A percentile compares a stretch with the other conserved stretches of the same genome.
phyloP scores from a whole-genome alignment of 257 asterid genomes.

The Salvia rosmarinus region DNA sequence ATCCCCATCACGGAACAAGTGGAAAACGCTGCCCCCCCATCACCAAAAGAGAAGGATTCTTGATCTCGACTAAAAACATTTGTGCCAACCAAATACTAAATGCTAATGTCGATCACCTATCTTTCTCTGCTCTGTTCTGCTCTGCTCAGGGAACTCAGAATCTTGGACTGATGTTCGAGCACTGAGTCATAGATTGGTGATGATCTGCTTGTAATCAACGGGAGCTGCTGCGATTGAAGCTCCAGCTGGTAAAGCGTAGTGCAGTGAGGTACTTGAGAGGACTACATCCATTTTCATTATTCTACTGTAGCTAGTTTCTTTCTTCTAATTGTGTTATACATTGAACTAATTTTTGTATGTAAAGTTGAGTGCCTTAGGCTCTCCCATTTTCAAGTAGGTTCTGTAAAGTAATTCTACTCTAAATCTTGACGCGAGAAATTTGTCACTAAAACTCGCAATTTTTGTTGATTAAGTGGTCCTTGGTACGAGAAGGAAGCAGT shows the following conservation, averaged over 20 bases:
- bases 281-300: neutral
- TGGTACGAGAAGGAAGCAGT: too few species aligned
- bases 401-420: slow-evolving; percentile 24
- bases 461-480: neutral
- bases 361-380: slow-evolving; percentile 20
- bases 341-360: slow-evolving; percentile 34
- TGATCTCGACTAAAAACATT: slow-evolving; percentile 27
- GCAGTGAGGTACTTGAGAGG: slow-evolving; percentile 22
- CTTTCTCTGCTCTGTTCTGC: too few species aligned
- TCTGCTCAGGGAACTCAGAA: neutral
- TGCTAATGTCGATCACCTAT: neutral
- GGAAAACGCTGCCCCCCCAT: slow-evolving; percentile 23
- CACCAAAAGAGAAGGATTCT: slow-evolving; percentile 40
- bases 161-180: neutral
- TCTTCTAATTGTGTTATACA: slow-evolving; percentile 34
- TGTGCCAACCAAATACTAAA: neutral
- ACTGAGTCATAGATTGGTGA: too few species aligned
- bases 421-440: neutral
- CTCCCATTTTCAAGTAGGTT: slow-evolving; percentile 16
- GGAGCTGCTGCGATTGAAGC: slow-evolving; percentile 20
- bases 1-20: slow-evolving; percentile 34
- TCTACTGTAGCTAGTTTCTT: slow-evolving; percentile 11
- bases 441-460: neutral
- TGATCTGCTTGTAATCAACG: slow-evolving; percentile 13
- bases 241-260: slow-evolving; percentile 16